These are phyloP conservation scores for Trametes cinnabarina DNA, from an alignment of 768 basidiomycete genomes.

Conservation along the genomic window DNA sequence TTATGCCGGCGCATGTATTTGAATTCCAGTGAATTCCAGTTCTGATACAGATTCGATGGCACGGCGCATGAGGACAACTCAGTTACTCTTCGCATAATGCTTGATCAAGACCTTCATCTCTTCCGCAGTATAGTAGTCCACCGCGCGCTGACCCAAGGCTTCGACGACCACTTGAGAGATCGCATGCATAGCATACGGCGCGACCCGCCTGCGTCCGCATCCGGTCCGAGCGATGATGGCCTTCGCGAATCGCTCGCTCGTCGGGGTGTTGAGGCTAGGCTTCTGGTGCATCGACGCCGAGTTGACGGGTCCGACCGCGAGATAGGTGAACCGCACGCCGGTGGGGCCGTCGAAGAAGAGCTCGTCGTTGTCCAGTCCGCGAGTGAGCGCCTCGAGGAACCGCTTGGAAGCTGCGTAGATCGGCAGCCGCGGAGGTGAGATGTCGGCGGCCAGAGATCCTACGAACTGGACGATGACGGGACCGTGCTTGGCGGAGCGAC, in stretches of 20 bases:
- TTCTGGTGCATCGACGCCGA: conserved; percentile 9
- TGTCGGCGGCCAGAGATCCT: conserved; percentile 23
- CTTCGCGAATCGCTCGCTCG: conserved; percentile 21
- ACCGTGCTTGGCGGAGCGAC: conserved; percentile 19
- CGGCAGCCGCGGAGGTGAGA: conserved; percentile 23
- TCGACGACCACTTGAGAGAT: conserved; percentile 5
- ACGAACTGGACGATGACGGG: conserved; percentile 27
- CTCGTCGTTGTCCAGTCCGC: conserved; percentile 26
- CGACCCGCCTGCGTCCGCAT: conserved; percentile 20
- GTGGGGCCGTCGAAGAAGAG: conserved; percentile 16
- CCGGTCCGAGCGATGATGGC: conserved; percentile 22
- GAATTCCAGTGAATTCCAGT: too few species aligned
- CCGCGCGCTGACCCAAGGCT: conserved; percentile 8
- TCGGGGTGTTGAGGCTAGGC: conserved; percentile 14
- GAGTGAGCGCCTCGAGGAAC: conserved; percentile 24
- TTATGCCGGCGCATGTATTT: too few species aligned
- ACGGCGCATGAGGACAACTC: too few species aligned
- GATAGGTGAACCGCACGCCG: conserved; percentile 25
- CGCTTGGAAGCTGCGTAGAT: conserved; percentile 27
- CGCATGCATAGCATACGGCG: conserved; percentile 25
- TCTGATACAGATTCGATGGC: background rate
- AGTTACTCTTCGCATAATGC: conserved; percentile 1
- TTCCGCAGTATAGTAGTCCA: conserved; percentile 11
- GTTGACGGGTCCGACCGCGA: conserved; percentile 25
- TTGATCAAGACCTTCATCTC: conserved; percentile 10